These are phyloP conservation scores for Cryptosporidium muris DNA, from an alignment of 169 alveolate genomes.

Conservation along the genomic window DNA sequence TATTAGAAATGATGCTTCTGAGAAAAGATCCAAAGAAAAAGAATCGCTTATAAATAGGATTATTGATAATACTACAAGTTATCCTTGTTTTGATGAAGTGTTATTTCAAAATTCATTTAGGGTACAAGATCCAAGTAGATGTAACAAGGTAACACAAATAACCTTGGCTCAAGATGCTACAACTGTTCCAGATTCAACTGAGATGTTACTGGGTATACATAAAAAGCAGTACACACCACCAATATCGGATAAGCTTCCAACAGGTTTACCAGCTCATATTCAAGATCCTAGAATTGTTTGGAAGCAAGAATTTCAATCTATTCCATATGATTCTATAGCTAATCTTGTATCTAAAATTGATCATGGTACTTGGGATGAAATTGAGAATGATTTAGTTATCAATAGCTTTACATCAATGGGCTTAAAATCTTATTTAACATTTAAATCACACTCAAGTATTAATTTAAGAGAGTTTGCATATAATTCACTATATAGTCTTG, in stretches of 20 bases:
- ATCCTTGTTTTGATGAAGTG: conserved; percentile 68
- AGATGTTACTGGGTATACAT: conserved; percentile 20
- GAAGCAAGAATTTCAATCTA: conserved; percentile 36
- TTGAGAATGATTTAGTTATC: conserved; percentile 34
- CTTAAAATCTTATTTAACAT: conserved; percentile 10
- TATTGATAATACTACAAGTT: conserved; percentile 47
- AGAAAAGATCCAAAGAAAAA: background rate
- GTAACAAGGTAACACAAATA: conserved; percentile 31
- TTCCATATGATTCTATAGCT: conserved; percentile 60
- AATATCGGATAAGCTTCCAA: conserved; percentile 62
- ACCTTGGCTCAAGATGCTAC: conserved; percentile 50
- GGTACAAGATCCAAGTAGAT: conserved; percentile 33
- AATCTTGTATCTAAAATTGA: conserved; percentile 38
- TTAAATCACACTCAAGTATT: conserved; percentile 2
- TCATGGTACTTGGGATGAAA: conserved; percentile 64
- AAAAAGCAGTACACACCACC: conserved; percentile 68
- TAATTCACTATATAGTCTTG: conserved; percentile 52
- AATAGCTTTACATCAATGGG: conserved; percentile 50
- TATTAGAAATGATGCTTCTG: conserved; percentile 8
- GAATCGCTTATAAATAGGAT: conserved; percentile 25
- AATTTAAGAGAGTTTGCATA: conserved; percentile 22
- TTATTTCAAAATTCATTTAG: conserved; percentile 57
- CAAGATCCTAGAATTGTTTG: conserved; percentile 67
- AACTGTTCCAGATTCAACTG: conserved; percentile 41
- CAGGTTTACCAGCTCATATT: conserved; percentile 46